These are phyloP conservation scores for Myxozyma lipomycoides DNA, from an alignment of 805 yeast genomes.

Conservation along the genomic window DNA sequence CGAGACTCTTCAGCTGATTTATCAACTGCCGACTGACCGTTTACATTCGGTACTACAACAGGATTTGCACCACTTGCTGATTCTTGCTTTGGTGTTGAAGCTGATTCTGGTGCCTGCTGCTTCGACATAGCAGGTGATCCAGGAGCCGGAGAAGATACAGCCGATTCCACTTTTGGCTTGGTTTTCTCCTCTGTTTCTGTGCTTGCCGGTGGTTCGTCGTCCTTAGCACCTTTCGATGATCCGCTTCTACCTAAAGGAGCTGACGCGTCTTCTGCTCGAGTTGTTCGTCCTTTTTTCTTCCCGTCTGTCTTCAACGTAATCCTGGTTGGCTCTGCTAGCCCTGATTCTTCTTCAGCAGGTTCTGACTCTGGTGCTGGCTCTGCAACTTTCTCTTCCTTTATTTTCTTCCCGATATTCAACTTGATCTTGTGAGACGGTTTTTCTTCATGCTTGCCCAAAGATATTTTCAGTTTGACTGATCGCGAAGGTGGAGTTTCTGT, in stretches of 20 bases:
- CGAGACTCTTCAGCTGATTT: constrained; percentile 23
- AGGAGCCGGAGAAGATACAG: not conserved
- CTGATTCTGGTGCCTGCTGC: not conserved
- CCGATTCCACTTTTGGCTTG: constrained; percentile 2
- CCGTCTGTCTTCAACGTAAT: constrained; percentile 22
- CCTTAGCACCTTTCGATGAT: not conserved
- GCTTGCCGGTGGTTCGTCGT: too few relatives aligned
- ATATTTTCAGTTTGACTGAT: constrained; percentile 24
- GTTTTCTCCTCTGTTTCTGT: too few relatives aligned
- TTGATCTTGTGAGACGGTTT: constrained; percentile 25
- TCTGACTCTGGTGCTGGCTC: constrained; percentile 21
- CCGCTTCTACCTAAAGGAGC: not conserved
- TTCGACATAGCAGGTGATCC: constrained; percentile 12
- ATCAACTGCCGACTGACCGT: not conserved
- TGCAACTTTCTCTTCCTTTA: constrained; percentile 20
- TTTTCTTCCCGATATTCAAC: constrained; percentile 15
- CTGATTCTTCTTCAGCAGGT: constrained; percentile 22
- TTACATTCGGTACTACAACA: constrained; percentile 13
- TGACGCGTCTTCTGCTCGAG: not conserved
- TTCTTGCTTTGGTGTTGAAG: not conserved
- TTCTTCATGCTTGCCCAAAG: constrained; percentile 14
- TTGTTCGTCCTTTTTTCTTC: not conserved
- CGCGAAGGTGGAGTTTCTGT: constrained; percentile 4
- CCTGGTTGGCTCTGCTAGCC: constrained; percentile 22
- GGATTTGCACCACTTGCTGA: constrained; percentile 6